These are phyloP conservation scores for Curvularia spicifera DNA, from an alignment of 2,329 filamentous ascomycete genomes.

Conservation along the genomic window DNA sequence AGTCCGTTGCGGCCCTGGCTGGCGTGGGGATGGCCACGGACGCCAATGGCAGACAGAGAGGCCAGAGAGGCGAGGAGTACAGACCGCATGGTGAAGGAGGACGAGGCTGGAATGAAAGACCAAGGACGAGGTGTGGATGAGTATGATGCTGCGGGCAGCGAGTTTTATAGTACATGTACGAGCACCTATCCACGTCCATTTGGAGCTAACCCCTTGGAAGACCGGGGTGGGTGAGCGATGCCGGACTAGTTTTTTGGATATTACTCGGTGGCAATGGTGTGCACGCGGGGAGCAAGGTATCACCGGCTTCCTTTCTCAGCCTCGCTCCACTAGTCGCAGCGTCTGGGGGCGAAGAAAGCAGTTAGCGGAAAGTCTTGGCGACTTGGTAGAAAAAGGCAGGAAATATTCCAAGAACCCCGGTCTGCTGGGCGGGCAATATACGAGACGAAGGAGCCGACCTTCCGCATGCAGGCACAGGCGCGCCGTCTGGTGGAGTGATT, in stretches of 20 bases:
- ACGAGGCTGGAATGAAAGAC: constrained; percentile 21
- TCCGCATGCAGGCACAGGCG: constrained; percentile 21
- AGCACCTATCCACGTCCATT: background rate
- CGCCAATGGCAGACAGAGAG: constrained; percentile 33
- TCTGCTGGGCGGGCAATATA: constrained; percentile 26
- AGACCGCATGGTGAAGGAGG: constrained; percentile 37
- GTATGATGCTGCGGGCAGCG: background rate
- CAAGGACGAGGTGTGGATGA: constrained; percentile 17
- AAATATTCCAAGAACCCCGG: constrained; percentile 17
- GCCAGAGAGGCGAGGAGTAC: constrained; percentile 40
- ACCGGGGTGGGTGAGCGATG: constrained; percentile 7
- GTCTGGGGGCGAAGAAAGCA: constrained; percentile 11
- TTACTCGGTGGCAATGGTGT: constrained; percentile 9
- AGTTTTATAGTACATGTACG: constrained; percentile 20
- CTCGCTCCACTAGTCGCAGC: constrained; percentile 12
- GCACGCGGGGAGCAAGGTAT: constrained; percentile 15
- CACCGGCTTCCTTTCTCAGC: constrained; percentile 22
- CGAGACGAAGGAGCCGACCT: constrained; percentile 22
- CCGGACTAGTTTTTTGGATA: constrained; percentile 11
- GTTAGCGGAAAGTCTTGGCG: constrained; percentile 22
- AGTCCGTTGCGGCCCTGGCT: constrained; percentile 23
- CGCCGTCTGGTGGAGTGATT: constrained; percentile 14
- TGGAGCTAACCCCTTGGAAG: background rate
- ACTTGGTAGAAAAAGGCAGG: constrained; percentile 29
- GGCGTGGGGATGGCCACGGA: constrained; percentile 32